Evolutionary conservation across 352 stramenopile genomes (phyloP), one percentile per base, ranked within the genome.

Genomic region (Pythium oligandrum): DNA sequence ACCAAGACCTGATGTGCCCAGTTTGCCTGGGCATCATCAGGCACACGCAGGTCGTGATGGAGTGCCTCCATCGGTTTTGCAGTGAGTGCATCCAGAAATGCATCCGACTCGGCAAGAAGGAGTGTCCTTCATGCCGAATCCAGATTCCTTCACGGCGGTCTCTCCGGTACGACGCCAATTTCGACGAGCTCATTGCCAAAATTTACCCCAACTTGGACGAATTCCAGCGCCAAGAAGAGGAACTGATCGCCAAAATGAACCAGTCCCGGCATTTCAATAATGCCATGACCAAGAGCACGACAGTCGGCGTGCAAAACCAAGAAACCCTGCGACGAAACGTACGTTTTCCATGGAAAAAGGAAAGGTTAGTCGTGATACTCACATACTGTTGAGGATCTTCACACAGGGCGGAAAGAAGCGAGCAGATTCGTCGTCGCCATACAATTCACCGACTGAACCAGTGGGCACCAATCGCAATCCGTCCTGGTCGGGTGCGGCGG

Each of bases 51-150:
- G 87, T 95, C 12, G 88, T 97, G 9, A 96, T 95, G 73, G 82
- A 95, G 59, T 97, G 89, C 63, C 70, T 97, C 45, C 89, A 97
- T 62, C 80, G 89, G 40, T 97, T 97, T 62, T 97, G 89, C 51
- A 68, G 81, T 53, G 76, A 94, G 34, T 97, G 89, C 68, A 96
- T 97, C 57, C 73, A 94, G 49, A 88, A 85, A 33, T 90, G 84
- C 61, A 71, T 97, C 43, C 80, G 85, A 11, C 64, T 87, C 1
- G 85, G 73, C 61, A 94, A 89, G 58, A 88, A 88, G 40, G 86
- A 96, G 63, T 97, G 89, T 47, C 89, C 89, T 0, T 87, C 73
- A 12, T 97, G 90, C 48, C 86, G 90, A 48, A 91, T 96, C 40
- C 84, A 95, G 57, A 96, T 97, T 50, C 86, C 88, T 26, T 90